Percentiles rank a stretch among this genome's conserved stretches.
phyloP scores from a whole-genome alignment of 2,329 filamentous ascomycete genomes.

The Fusarium anthophilum region DNA sequence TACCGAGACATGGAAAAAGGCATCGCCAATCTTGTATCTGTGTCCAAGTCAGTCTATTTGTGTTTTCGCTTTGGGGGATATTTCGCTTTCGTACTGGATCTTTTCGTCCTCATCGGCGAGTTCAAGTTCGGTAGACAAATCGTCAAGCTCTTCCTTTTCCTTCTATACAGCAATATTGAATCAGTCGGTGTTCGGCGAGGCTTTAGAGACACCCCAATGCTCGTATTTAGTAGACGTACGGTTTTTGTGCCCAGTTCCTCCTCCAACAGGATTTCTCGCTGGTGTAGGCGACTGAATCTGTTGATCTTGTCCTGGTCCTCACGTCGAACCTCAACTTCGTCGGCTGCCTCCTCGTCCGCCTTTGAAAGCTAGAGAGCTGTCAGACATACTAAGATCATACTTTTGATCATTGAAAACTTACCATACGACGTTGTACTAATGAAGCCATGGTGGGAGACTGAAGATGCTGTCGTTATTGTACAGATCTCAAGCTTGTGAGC shows the following conservation, averaged over 20 bases:
- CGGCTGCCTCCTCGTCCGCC: constrained; percentile 85
- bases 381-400: neutral
- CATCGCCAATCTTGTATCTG: constrained; percentile 97
- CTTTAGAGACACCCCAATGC: neutral
- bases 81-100: constrained; percentile 74
- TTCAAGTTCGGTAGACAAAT: constrained; percentile 90
- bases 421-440: constrained; percentile 70
- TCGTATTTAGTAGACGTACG: constrained; percentile 60
- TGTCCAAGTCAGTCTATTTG: constrained; percentile 10
- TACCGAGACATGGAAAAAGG: constrained; percentile 88
- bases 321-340: constrained; percentile 92
- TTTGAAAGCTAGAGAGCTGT: constrained; percentile 76
- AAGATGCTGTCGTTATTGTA: constrained; percentile 23
- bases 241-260: constrained; percentile 83
- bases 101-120: constrained; percentile 94
- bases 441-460: constrained; percentile 48
- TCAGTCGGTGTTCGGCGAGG: constrained; percentile 26
- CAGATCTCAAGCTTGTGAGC: constrained; percentile 23
- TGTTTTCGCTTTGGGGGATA: neutral
- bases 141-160: constrained; percentile 97
- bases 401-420: constrained; percentile 42
- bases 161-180: constrained; percentile 68
- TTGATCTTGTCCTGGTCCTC: constrained; percentile 99
- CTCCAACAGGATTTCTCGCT: constrained; percentile 80
- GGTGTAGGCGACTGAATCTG: constrained; percentile 92